Evolutionary conservation across 257 asterid species (phyloP).

Genomic region (Nicotiana benthamiana): DNA sequence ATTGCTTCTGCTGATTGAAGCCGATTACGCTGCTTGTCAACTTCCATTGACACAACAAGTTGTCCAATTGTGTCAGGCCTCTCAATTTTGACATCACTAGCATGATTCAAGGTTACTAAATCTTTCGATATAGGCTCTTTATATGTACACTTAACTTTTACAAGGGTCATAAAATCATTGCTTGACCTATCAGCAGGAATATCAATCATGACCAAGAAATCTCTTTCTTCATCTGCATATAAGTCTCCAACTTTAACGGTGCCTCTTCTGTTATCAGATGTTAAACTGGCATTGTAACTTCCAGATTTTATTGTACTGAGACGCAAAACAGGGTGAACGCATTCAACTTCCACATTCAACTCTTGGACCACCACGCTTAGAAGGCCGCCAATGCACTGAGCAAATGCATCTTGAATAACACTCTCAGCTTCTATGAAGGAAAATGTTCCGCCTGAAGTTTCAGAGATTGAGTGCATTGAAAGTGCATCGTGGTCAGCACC

Average conservation of each 20-base stretch:
- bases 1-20: conserved; percentile 69
- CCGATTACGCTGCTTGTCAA: conserved; percentile 71
- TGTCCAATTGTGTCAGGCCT: conserved; percentile 35
- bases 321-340: conserved; percentile 39
- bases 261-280: conserved; percentile 38
- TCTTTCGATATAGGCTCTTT: conserved; percentile 41
- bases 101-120: conserved; percentile 23
- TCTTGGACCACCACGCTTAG: conserved; percentile 80
- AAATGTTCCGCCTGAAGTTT: conserved; percentile 87
- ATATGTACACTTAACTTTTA: conserved; percentile 52
- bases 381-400: conserved; percentile 95
- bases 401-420: conserved; percentile 93
- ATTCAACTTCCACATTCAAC: conserved; percentile 48
- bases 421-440: conserved; percentile 79
- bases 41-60: conserved; percentile 56
- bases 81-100: conserved; percentile 34
- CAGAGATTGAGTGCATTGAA: conserved; percentile 72
- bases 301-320: conserved; percentile 63
- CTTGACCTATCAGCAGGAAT: conserved; percentile 39
- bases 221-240: conserved; percentile 89
- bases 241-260: conserved; percentile 66
- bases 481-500: conserved; percentile 87
- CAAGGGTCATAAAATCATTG: conserved; percentile 38
- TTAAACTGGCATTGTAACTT: conserved; percentile 45
- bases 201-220: conserved; percentile 52